These are phyloP conservation scores for Kazachstania kunashirensis DNA, from an alignment of 805 yeast genomes.

Conservation along the genomic window DNA sequence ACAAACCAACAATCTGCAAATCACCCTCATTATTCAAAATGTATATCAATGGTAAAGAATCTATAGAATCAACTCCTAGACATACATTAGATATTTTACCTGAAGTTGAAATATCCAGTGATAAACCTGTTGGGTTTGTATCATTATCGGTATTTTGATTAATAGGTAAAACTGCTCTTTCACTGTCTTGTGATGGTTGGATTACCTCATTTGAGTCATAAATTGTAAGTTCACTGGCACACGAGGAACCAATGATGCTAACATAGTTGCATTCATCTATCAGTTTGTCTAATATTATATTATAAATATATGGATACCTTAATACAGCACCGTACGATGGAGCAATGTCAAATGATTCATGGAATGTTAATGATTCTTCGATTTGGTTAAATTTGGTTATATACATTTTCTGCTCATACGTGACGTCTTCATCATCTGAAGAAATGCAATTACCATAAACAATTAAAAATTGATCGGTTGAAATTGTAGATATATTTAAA, in stretches of 20 bases:
- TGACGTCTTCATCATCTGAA: slow-evolving; percentile 15
- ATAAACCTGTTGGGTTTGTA: slow-evolving; percentile 61
- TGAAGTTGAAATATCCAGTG: slow-evolving; percentile 45
- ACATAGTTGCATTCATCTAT: slow-evolving; percentile 27
- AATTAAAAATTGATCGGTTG: slow-evolving; percentile 16
- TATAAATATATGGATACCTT: slow-evolving; percentile 40
- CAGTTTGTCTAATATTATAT: slow-evolving; percentile 35
- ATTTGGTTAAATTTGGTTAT: slow-evolving; percentile 9
- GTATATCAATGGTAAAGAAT: slow-evolving; percentile 58
- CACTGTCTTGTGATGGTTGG: slow-evolving; percentile 54
- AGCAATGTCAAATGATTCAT: slow-evolving; percentile 36
- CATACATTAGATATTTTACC: slow-evolving; percentile 44
- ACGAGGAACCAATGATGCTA: slow-evolving; percentile 46
- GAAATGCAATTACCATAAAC: slow-evolving; percentile 25
- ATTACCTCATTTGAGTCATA: slow-evolving; percentile 33
- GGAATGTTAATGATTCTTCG: slow-evolving; percentile 9
- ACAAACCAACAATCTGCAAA: slow-evolving; percentile 55
- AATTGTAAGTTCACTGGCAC: slow-evolving; percentile 54
- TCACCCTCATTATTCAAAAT: slow-evolving; percentile 54
- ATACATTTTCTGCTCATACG: slow-evolving; percentile 24
- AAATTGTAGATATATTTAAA: slow-evolving; percentile 15
- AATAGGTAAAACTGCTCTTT: slow-evolving; percentile 66
- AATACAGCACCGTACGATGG: slow-evolving; percentile 45
- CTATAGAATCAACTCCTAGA: slow-evolving; percentile 45
- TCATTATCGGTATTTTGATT: slow-evolving; percentile 57